These are phyloP conservation scores for Kitagawia praeruptora DNA, from an alignment of 129 eudicot genomes.

Conservation along the genomic window DNA sequence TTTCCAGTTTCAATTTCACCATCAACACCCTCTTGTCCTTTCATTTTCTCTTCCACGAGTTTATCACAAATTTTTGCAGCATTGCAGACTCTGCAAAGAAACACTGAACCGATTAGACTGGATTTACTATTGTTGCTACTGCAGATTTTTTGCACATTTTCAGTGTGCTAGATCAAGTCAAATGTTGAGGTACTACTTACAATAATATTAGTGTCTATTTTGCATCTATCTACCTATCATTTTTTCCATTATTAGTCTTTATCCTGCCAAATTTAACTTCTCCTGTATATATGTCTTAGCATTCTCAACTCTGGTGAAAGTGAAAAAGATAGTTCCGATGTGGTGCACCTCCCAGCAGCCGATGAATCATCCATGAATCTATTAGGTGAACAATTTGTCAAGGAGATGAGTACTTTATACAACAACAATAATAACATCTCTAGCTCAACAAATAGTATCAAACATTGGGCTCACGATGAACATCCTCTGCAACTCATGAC, in stretches of 20 bases:
- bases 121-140: background rate
- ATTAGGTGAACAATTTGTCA: background rate
- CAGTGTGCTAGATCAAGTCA: background rate
- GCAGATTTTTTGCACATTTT: background rate
- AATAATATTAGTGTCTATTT: background rate
- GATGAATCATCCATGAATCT: background rate
- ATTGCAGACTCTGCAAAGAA: background rate
- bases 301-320: background rate
- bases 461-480: background rate
- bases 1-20: background rate
- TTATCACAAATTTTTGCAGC: background rate
- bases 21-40: background rate
- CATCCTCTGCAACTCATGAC: background rate
- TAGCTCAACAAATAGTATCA: background rate
- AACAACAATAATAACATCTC: background rate
- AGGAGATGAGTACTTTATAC: background rate
- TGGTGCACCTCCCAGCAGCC: background rate
- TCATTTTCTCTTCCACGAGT: background rate
- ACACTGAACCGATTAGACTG: background rate
- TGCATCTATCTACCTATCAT: background rate
- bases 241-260: background rate
- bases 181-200: background rate
- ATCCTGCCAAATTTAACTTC: too few species aligned
- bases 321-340: background rate
- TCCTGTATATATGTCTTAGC: background rate